A percentile compares a stretch with the other conserved stretches of the same genome.
These are phyloP conservation scores for Filosporella fistucella DNA, from an alignment of 495 filamentous ascomycete genomes.

Conservation along the genomic window DNA sequence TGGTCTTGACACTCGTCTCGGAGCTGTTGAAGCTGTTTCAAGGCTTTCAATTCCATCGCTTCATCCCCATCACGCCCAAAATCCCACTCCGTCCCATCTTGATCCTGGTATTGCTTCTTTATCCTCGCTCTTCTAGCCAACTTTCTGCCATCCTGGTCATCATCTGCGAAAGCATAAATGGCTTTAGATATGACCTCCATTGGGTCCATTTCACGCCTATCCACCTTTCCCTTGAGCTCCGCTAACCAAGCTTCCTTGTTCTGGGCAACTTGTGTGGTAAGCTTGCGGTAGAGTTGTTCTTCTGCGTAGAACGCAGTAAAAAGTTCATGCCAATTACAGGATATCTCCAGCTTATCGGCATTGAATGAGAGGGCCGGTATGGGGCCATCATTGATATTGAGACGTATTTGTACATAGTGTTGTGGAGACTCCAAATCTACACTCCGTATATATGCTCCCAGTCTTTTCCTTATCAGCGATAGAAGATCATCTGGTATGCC, in stretches of 20 bases:
- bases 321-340: neutral
- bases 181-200: neutral
- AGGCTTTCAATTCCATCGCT: neutral
- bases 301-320: slow-evolving; percentile 4
- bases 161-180: neutral
- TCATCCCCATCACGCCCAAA: slow-evolving; percentile 1
- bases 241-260: neutral
- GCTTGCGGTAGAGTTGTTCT: neutral
- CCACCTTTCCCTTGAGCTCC: neutral
- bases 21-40: neutral
- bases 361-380: slow-evolving; percentile 1
- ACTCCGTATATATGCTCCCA: neutral
- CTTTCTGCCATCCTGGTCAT: neutral
- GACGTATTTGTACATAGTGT: slow-evolving; percentile 4
- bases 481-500: neutral
- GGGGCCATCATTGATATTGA: slow-evolving; percentile 4
- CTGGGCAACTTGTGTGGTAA: neutral
- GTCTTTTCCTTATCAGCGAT: neutral
- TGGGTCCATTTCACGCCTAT: slow-evolving; percentile 1
- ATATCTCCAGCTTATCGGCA: neutral
- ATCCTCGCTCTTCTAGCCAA: slow-evolving; percentile 4
- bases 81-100: neutral
- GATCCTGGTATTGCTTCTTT: neutral
- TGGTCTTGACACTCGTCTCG: neutral
- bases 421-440: neutral